Percentiles rank a stretch among this genome's conserved stretches.
These are phyloP conservation scores for Epichloe aotearoae DNA, from an alignment of 2,329 filamentous ascomycete species.

Conservation along the genomic window DNA sequence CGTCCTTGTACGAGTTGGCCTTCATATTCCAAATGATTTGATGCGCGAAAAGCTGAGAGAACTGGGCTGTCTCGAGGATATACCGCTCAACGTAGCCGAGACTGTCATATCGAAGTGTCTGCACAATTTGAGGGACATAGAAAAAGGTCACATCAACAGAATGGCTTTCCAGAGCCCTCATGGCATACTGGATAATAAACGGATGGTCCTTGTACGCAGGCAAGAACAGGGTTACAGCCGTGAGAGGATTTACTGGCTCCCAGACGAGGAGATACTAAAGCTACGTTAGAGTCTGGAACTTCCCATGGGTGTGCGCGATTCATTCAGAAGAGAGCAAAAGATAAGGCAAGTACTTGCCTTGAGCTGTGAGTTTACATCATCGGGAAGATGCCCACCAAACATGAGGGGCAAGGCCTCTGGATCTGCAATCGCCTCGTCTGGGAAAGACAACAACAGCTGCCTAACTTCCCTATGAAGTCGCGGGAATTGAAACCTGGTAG, in stretches of 20 bases:
- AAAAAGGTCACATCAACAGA: constrained; percentile 97
- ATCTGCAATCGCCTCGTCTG: constrained; percentile 68
- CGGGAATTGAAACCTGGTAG: constrained; percentile 62
- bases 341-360: constrained; percentile 41
- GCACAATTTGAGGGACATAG: constrained; percentile 96
- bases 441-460: constrained; percentile 66
- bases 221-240: constrained; percentile 84
- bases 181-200: constrained; percentile 90
- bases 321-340: neutral
- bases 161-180: constrained; percentile 87
- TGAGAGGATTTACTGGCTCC: constrained; percentile 83
- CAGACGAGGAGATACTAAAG: constrained; percentile 77
- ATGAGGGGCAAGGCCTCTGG: constrained; percentile 74
- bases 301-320: neutral
- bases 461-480: constrained; percentile 65
- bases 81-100: constrained; percentile 93
- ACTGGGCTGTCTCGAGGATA: constrained; percentile 90
- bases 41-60: constrained; percentile 96
- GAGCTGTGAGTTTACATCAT: constrained; percentile 65
- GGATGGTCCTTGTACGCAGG: constrained; percentile 85
- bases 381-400: constrained; percentile 61
- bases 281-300: constrained; percentile 7
- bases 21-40: constrained; percentile 99
- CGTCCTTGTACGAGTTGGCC: constrained; percentile 95
- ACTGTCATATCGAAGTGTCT: constrained; percentile 82